Conservation (phyloP, 257 asterid genomes). For the Solanum etuberosum region DNA sequence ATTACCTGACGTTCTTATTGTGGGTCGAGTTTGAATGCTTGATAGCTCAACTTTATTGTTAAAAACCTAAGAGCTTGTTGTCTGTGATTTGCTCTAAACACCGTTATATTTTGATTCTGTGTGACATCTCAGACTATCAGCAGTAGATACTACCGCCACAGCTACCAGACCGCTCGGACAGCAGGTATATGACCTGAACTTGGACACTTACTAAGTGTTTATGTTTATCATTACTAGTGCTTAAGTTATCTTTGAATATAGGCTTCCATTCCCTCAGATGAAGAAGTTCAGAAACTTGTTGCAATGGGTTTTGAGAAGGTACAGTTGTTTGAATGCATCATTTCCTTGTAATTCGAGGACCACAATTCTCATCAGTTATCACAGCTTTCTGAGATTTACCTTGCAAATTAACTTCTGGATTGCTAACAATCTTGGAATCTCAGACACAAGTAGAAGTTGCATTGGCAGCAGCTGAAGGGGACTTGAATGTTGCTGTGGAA, state of each 20-base stretch:
- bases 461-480: conserved; percentile 86
- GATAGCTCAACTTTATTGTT: neutral
- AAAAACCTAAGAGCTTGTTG: neutral
- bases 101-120: neutral
- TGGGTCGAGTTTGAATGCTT: neutral
- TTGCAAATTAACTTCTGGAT: neutral
- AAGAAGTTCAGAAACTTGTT: conserved; percentile 65
- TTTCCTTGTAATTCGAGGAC: neutral
- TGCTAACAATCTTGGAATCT: neutral
- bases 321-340: neutral
- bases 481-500: conserved; percentile 77
- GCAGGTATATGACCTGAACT: conserved; percentile 37
- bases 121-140: conserved; percentile 24
- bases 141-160: conserved; percentile 20
- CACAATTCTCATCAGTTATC: neutral
- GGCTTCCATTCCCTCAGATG: conserved; percentile 51
- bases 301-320: conserved; percentile 98
- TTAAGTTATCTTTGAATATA: conserved; percentile 8
- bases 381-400: neutral
- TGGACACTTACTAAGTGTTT: neutral
- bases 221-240: neutral
- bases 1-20: neutral
- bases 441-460: conserved; percentile 98
- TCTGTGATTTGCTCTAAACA: neutral
- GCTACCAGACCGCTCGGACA: conserved; percentile 28